Percentiles rank a stretch among this genome's conserved stretches.
phyloP scores from a whole-genome alignment of 768 basidiomycete species.

The Brasilioporus rufonigricans region DNA sequence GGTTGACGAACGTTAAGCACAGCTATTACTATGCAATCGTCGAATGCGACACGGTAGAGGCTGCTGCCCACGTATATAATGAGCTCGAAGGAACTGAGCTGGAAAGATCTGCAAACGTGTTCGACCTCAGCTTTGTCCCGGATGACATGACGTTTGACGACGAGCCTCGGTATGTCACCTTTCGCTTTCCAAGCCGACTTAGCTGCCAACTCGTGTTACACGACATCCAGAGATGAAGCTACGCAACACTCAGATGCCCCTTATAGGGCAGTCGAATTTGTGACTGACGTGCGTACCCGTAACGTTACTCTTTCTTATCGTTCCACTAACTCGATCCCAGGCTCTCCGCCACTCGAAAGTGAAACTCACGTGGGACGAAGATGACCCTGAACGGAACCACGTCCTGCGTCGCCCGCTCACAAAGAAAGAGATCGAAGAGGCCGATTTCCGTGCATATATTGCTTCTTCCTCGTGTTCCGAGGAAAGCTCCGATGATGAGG shows the following conservation, averaged over 20 bases:
- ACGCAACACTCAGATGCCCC: conserved; percentile 55
- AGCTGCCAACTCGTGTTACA: not conserved
- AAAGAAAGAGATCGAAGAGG: conserved; percentile 85
- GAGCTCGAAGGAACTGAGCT: conserved; percentile 95
- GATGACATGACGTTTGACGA: conserved; percentile 84
- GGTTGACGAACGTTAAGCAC: conserved; percentile 14
- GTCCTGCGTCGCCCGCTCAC: conserved; percentile 77
- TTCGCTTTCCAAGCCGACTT: not conserved
- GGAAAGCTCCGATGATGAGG: conserved; percentile 40
- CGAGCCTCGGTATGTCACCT: conserved; percentile 56
- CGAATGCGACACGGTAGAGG: conserved; percentile 75
- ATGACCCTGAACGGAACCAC: conserved; percentile 83
- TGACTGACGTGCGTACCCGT: conserved; percentile 72
- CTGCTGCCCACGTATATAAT: conserved; percentile 75
- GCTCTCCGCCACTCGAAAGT: conserved; percentile 87
- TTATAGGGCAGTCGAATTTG: conserved; percentile 83
- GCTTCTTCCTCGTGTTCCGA: conserved; percentile 72
- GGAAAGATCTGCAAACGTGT: conserved; percentile 93
- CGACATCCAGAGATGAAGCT: conserved; percentile 71
- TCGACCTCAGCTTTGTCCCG: conserved; percentile 93
- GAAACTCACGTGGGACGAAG: conserved; percentile 97
- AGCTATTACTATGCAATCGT: conserved; percentile 97
- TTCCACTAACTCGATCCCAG: not conserved
- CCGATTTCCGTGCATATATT: conserved; percentile 80
- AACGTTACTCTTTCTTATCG: not conserved